Conservation (phyloP, 768 basidiomycete species). For the Suillus subalutaceus region DNA sequence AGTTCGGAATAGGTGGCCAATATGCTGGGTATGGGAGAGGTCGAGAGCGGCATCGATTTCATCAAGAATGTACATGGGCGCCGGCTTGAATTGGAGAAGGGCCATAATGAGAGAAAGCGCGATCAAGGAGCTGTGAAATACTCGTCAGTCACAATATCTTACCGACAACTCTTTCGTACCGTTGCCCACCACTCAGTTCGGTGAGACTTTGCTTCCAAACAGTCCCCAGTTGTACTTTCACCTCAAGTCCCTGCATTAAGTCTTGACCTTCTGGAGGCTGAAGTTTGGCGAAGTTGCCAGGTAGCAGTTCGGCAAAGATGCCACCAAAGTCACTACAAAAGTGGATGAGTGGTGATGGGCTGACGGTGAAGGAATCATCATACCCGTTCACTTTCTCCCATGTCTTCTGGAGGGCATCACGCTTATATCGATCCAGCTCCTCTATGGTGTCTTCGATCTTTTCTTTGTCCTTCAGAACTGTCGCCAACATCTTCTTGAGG, state of each 20-base stretch:
- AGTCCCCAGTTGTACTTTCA: conserved; percentile 91
- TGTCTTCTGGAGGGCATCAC: conserved; percentile 89
- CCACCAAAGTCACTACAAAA: conserved; percentile 84
- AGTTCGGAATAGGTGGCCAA: conserved; percentile 95
- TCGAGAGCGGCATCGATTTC: conserved; percentile 98
- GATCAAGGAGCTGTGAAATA: conserved; percentile 80
- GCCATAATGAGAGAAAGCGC: conserved; percentile 99
- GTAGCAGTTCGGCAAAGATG: conserved; percentile 85
- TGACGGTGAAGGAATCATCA: background rate
- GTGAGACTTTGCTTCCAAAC: conserved; percentile 99
- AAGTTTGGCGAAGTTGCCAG: conserved; percentile 94
- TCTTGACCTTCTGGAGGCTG: conserved; percentile 94
- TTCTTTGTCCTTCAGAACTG: conserved; percentile 88
- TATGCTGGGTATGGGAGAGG: conserved; percentile 94
- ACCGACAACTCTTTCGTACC: conserved; percentile 50
- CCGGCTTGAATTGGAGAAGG: conserved; percentile 97
- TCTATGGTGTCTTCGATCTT: conserved; percentile 95
- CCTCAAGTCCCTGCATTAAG: conserved; percentile 93
- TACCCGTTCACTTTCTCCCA: conserved; percentile 96
- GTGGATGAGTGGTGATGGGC: background rate
- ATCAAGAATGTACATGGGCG: conserved; percentile 99
- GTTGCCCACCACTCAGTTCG: conserved; percentile 95
- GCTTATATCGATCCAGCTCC: conserved; percentile 92
- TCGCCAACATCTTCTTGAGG: conserved; percentile 86
- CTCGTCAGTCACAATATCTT: conserved; percentile 8